Evolutionary conservation across 1,139 yeast genomes (phyloP), one percentile per base, ranked within the genome.

Genomic region (Suhomyces guaymorum): DNA sequence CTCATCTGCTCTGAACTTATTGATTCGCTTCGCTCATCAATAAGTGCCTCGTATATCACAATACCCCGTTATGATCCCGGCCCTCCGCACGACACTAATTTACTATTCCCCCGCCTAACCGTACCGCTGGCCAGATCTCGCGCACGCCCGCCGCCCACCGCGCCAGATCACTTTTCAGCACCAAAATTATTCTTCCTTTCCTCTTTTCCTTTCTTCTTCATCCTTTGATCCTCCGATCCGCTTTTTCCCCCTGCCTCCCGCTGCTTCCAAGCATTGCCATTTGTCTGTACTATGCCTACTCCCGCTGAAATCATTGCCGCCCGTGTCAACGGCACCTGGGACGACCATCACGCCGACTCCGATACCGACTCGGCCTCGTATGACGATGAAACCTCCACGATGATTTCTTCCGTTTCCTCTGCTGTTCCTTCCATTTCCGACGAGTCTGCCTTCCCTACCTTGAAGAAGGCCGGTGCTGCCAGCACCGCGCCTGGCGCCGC

Each of bases 401-500:
- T 39, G 42, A 40, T 29, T 33, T 28, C 39, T 17, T 26, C 44
- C 11, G 33, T 57, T 33, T 67, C 66, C 27, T 33, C 30, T 15
- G 30, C 24, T 11, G 38, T 56, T 32, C 68, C 65, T 26, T 59
- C 72, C 24, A 56, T 71, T 41, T 48, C 65, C 32, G 80, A 75
- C 52, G 79, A 80, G 57, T 58, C 70, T 12, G 84, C 86, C 7
- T 83, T 84, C 59, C 95, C 95, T 8, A 73, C 87, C 19, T 71
- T 87, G 48, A 52, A 49, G 36, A 54, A 51, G 31, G 32, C 50
- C 9, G 39, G 27, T 14, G 26, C 29, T 24, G 42, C 51, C 29
- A 47, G 53, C 15, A 32, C 55, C 16, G 31, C 51, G 15, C 22
- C 46, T n/a, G 39, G 38, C 9, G 46, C 58, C 26, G 57, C n/a